Evolutionary conservation across 2,329 filamentous ascomycete species (phyloP).

Genomic region (Penicillium polonicum): DNA sequence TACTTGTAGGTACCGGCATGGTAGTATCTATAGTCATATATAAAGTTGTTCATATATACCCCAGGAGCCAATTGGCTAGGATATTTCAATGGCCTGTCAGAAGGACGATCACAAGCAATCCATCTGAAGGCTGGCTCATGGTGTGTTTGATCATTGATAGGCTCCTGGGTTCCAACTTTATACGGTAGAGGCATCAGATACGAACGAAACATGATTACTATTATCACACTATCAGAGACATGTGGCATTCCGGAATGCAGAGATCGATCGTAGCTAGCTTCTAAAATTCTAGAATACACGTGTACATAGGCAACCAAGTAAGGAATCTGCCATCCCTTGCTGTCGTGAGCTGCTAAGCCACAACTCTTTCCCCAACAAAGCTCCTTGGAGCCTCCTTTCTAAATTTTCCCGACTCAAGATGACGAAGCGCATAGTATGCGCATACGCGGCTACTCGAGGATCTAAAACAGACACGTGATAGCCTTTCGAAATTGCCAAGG

Average conservation of each 20-base stretch:
- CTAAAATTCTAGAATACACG: not conserved
- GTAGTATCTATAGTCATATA: not conserved
- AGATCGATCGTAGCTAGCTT: not conserved
- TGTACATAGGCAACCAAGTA: constrained; percentile 1
- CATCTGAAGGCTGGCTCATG: not conserved
- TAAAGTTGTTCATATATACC: not conserved
- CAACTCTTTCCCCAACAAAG: not conserved
- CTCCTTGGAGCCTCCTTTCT: not conserved
- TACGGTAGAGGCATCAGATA: not conserved
- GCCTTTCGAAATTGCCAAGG: not conserved
- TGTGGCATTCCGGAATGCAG: not conserved
- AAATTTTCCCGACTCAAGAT: not conserved
- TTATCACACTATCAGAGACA: not conserved
- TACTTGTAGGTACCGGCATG: not conserved
- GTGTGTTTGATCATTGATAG: not conserved
- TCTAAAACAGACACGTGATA: not conserved
- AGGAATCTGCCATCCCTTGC: not conserved
- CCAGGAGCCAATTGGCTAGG: not conserved
- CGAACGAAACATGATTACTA: not conserved
- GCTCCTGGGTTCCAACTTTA: not conserved
- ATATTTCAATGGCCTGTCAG: not conserved
- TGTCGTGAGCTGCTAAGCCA: not conserved
- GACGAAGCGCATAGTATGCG: not conserved
- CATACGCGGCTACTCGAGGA: not conserved
- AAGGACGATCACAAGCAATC: not conserved